Evolutionary conservation across 495 filamentous ascomycete species (phyloP).

Genomic region (Tuber indicum): DNA sequence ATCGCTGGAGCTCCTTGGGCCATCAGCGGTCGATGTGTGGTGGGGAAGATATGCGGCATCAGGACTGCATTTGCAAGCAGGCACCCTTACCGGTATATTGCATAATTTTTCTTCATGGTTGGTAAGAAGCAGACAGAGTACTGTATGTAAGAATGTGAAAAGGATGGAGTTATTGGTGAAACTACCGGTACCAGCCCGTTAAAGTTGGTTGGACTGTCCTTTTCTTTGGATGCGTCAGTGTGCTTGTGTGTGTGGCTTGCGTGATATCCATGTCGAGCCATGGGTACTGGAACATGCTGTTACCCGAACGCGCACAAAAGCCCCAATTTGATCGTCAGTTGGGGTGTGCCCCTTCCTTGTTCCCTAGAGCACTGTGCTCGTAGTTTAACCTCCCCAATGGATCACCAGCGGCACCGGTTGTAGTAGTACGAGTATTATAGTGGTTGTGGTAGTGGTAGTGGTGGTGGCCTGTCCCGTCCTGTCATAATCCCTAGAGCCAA

Average conservation of each 20-base stretch:
- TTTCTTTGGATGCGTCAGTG: background rate
- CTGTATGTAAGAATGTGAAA: background rate
- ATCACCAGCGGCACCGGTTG: background rate
- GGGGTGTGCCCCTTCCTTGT: background rate
- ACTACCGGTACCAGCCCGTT: background rate
- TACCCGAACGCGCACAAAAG: background rate
- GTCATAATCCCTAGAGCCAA: background rate
- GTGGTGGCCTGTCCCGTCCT: background rate
- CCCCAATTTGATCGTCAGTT: background rate
- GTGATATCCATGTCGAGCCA: background rate
- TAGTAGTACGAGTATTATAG: too few species aligned
- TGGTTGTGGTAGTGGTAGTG: background rate
- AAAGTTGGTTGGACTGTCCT: background rate
- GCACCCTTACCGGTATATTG: background rate
- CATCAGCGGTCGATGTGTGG: background rate
- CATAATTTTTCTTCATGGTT: background rate
- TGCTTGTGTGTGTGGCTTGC: background rate
- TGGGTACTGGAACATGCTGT: background rate
- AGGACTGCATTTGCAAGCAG: too few species aligned
- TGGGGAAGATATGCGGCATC: too few species aligned
- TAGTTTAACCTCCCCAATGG: background rate
- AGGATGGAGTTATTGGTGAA: background rate
- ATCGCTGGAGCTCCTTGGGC: background rate
- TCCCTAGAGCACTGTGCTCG: background rate
- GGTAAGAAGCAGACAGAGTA: background rate